A percentile compares a stretch with the other conserved stretches of the same genome.
Conservation (phyloP, 2,329 filamentous ascomycete genomes). For the Sporothrix euskadiensis region DNA sequence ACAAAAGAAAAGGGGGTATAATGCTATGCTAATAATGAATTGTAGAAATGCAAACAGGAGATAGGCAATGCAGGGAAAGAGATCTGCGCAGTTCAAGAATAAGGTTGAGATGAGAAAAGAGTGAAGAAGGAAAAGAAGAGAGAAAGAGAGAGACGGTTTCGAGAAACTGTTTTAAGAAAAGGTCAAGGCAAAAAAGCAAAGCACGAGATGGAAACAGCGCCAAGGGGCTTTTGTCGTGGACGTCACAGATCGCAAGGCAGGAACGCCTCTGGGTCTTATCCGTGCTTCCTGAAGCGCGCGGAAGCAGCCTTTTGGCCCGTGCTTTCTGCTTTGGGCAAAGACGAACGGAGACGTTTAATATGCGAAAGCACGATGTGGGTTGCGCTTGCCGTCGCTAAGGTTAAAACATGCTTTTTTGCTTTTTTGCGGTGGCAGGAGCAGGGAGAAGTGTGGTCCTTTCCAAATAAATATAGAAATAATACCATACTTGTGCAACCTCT, state of each 20-base stretch:
- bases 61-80: not conserved
- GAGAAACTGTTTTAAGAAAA: not conserved
- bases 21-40: slow-evolving; percentile 15
- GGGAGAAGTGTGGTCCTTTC: not conserved
- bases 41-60: slow-evolving; percentile 15
- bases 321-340: slow-evolving; percentile 16
- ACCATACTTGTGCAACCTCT: not conserved
- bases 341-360: not conserved
- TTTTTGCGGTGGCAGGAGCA: not conserved
- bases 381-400: slow-evolving; percentile 7
- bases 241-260: slow-evolving; percentile 21
- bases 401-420: slow-evolving; percentile 13
- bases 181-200: not conserved
- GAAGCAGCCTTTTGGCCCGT: slow-evolving; percentile 12
- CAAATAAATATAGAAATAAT: not conserved
- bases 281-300: slow-evolving; percentile 13
- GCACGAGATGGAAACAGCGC: not conserved
- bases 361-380: not conserved
- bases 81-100: not conserved
- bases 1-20: slow-evolving; percentile 13
- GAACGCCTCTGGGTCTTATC: not conserved
- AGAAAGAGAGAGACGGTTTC: not conserved
- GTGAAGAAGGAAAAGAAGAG: slow-evolving; percentile 4
- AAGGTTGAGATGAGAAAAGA: not conserved
- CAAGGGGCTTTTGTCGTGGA: not conserved